These are phyloP conservation scores for Rosa lucieae DNA, from an alignment of 306 rosid genomes.

Conservation along the genomic window DNA sequence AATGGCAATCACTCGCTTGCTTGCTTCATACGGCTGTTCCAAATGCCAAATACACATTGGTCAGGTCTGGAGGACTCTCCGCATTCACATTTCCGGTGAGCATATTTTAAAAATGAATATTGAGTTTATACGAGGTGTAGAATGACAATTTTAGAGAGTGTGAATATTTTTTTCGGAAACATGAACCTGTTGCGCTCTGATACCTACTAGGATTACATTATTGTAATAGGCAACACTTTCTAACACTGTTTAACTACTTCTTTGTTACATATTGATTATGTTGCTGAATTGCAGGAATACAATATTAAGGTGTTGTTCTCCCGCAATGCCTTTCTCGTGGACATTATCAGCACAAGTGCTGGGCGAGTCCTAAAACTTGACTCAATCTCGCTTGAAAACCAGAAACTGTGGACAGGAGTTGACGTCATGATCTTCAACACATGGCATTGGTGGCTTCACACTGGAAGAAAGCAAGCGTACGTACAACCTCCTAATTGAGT, in stretches of 20 bases:
- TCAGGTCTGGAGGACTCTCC: constrained; percentile 37
- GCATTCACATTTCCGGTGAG: constrained; percentile 34
- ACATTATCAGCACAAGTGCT: constrained; percentile 8
- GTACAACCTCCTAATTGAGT: neutral
- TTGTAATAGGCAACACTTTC: neutral
- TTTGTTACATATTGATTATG: neutral
- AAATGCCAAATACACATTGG: constrained; percentile 15
- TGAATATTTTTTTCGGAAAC: neutral
- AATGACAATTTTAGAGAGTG: neutral
- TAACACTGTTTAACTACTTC: neutral
- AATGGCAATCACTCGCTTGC: constrained; percentile 50
- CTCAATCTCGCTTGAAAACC: constrained; percentile 30
- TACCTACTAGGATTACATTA: neutral
- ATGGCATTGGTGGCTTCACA: constrained; percentile 53
- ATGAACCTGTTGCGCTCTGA: neutral
- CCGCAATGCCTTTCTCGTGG: constrained; percentile 38
- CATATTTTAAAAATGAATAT: neutral
- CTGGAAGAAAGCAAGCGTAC: constrained; percentile 43
- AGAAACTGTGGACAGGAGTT: constrained; percentile 22
- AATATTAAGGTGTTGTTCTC: constrained; percentile 23
- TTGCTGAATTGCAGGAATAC: constrained; percentile 24
- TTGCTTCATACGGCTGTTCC: constrained; percentile 39
- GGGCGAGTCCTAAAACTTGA: constrained; percentile 35
- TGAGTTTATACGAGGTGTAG: neutral
- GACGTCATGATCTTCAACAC: constrained; percentile 39